Base-by-base conservation (phyloP, 129 eudicot species). In the Chrysanthemum seticuspe region DNA sequence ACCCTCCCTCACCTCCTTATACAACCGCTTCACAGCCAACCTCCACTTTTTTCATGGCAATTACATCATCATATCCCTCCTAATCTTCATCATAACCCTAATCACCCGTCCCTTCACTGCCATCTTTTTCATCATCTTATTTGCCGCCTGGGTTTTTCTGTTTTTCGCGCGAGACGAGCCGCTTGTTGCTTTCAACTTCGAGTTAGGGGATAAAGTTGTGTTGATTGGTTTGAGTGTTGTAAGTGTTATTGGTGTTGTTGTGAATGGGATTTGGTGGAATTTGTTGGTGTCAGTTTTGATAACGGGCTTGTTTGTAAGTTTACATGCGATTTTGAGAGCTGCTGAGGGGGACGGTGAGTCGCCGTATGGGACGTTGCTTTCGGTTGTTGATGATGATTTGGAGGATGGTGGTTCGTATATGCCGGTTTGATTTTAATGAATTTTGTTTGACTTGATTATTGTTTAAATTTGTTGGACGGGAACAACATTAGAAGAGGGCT, bases 311-410 rank as follows among this genome's bases (percentile, higher is more conserved):
- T 7, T 92, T 56, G 67, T 75, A 27, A 55, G 83, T 36, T 23
- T 89, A 14, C 97, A 92, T 31, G 96, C 82, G 3, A 83, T 80
- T 45, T 56, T 87, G 85, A 78, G 87, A 83, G 76, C 82, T 74
- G 74, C 86, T 19, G 82, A 62, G 13, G 67, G 79, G 73, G 88
- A 87, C 52, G 31, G 64, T 27, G 91, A 85, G 45, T 82, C 87
- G 18, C 83, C 79, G 0, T 86, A 85, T 15, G 89, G 95, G 65
- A 80, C 89, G 1, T 80, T 87, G 89, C 85, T 85, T 57, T 81
- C 84, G 15, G 91, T 68, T 69, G 85, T 79, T 50, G 95, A 83
- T 70, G 84, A 82, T 59, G 94, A 83, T 62, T 5, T 40, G 82
- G 67, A 21, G 55, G 75, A 78, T 70, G 53, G 78, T 53, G 91